Evolutionary conservation across 2,329 filamentous ascomycete species (phyloP), one percentile per base, ranked within the genome.

Genomic region (Tolypocladium tundrense): DNA sequence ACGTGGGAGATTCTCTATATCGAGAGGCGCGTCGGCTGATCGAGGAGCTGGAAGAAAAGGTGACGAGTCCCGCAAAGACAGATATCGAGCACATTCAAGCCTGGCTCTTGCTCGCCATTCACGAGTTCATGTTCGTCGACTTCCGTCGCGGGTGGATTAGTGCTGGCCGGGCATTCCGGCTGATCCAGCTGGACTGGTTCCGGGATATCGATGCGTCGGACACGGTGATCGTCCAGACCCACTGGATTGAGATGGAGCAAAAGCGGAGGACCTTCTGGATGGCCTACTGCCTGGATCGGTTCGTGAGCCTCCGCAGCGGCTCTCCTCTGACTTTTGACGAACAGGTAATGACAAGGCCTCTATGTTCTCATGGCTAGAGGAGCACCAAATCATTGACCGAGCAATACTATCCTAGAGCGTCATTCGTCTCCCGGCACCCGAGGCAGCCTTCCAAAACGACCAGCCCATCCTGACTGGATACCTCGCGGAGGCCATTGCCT

Each of bases 201-300:
- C 66, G 71, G 57, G 69, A 74, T 42, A 61, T 72, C n/a, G 72
- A 75, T 43, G 51, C 57, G 53, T 37, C 62, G 42, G 19, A 27
- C 5, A 57, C 58, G 60, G 63, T 21, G 7, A 21, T 31, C 13
- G 14, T 14, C 4, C 56, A 57, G 10, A 16, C 19, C n/a, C 24
- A 65, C n/a, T 69, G 63, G 60, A 63, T 68, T 11, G 66, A 68
- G n/a, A 60, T 65, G 10, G 73, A 75, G 59, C 68, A 73, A 58
- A 68, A 65, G 48, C 59, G 73, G 16, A 60, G 73, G n/a, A 69
- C 68, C 0, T 75, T 74, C 60, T 75, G 73, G 73, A 68, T 74
- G 67, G 72, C 72, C 0, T 74, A 71, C 56, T 66, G 64, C 14
- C 59, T 75, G 19, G 73, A 75, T 61, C 69, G 67, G 1, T 69